Evolutionary conservation across 2,329 filamentous ascomycete species (phyloP).

Genomic region (Aspergillus latus): DNA sequence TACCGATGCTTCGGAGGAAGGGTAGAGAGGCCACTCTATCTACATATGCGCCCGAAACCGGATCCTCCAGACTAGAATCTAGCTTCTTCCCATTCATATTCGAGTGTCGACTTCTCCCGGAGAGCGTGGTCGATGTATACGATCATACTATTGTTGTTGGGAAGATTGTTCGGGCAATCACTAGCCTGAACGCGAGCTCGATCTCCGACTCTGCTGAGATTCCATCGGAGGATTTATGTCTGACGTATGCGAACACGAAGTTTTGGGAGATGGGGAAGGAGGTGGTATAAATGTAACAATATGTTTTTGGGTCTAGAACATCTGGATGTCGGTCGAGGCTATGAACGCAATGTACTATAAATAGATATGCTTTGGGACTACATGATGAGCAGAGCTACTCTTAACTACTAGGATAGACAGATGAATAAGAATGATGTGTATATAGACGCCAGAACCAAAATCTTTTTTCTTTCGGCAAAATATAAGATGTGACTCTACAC

Average conservation of each 20-base stretch:
- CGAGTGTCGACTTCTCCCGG: constrained; percentile 39
- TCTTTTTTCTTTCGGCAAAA: constrained; percentile 11
- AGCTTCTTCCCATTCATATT: constrained; percentile 41
- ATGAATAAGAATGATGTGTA: not conserved
- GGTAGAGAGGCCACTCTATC: not conserved
- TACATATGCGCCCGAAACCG: not conserved
- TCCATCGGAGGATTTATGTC: constrained; percentile 29
- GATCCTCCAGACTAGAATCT: not conserved
- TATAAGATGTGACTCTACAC: constrained; percentile 13
- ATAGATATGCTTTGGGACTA: not conserved
- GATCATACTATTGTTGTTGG: constrained; percentile 45
- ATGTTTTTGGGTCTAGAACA: not conserved
- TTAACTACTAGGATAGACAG: not conserved
- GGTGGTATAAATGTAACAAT: constrained; percentile 25
- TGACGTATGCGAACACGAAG: constrained; percentile 45
- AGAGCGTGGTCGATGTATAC: constrained; percentile 35
- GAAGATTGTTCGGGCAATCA: constrained; percentile 34
- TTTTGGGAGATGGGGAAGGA: constrained; percentile 45
- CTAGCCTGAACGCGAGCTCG: constrained; percentile 8
- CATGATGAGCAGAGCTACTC: not conserved
- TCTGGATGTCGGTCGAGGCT: not conserved
- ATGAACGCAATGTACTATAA: not conserved
- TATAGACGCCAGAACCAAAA: constrained; percentile 12
- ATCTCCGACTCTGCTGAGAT: not conserved
- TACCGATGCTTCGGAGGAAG: constrained; percentile 30